Conservation (phyloP, 1,139 yeast genomes). For the Kurtzmaniella quercitrusa region DNA sequence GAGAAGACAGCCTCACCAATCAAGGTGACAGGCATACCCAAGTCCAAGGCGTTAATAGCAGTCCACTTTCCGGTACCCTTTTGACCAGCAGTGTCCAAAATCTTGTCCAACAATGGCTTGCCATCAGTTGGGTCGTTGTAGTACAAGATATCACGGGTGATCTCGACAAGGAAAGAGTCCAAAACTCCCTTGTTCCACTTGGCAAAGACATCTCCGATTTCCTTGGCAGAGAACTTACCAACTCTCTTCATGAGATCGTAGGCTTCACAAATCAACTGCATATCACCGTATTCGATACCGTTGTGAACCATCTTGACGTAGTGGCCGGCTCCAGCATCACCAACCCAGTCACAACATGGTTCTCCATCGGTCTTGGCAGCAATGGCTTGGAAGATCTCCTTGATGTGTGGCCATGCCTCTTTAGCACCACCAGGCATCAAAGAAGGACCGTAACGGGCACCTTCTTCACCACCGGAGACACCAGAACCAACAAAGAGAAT, state of each 20-base stretch:
- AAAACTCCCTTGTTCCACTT: conserved; percentile 97
- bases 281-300: conserved; percentile 99
- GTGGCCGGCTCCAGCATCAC: conserved; percentile 98
- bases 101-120: conserved; percentile 91
- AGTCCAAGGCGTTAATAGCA: conserved; percentile 94
- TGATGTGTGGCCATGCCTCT: conserved; percentile 98
- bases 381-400: conserved; percentile 92
- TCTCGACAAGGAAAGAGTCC: conserved; percentile 95
- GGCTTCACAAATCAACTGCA: conserved; percentile 98
- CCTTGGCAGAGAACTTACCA: conserved; percentile 86
- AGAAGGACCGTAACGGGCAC: conserved; percentile 99
- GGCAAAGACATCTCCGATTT: conserved; percentile 88
- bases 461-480: conserved; percentile 99
- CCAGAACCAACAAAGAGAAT: conserved; percentile 96
- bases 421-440: conserved; percentile 99
- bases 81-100: conserved; percentile 96
- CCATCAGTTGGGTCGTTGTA: conserved; percentile 85
- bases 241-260: conserved; percentile 94
- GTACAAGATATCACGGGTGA: conserved; percentile 91
- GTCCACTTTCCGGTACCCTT: conserved; percentile 99
- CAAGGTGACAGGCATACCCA: conserved; percentile 97
- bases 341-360: conserved; percentile 99
- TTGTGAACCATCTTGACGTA: conserved; percentile 99
- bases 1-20: conserved; percentile 99
- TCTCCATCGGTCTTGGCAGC: conserved; percentile 97